These are phyloP conservation scores for Quercus engelmannii DNA, from an alignment of 306 rosid species.

Conservation along the genomic window DNA sequence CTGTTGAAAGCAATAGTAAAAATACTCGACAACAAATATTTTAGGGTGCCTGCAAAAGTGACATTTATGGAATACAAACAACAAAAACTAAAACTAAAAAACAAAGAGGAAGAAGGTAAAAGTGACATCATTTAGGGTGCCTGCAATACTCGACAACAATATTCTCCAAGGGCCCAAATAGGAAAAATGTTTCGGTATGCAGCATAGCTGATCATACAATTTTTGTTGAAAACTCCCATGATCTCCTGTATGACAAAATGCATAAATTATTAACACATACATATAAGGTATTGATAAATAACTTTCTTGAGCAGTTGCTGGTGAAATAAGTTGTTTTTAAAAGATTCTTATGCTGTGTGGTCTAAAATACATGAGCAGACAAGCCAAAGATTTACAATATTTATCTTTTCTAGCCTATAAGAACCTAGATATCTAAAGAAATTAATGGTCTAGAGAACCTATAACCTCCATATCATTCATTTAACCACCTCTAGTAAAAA, in stretches of 20 bases:
- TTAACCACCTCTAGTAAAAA: too few relatives aligned
- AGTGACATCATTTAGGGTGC: neutral
- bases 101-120: neutral
- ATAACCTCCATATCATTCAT: too few relatives aligned
- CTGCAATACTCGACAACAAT: constrained; percentile 23
- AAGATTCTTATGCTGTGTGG: neutral
- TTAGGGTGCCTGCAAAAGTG: neutral
- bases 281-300: neutral
- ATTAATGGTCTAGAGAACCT: too few relatives aligned
- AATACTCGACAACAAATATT: constrained; percentile 21
- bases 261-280: neutral
- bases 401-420: too few relatives aligned
- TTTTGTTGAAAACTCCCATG: constrained; percentile 42
- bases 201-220: constrained; percentile 41
- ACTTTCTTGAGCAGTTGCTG: neutral
- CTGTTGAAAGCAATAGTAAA: too few relatives aligned
- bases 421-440: too few relatives aligned
- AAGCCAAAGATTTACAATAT: neutral
- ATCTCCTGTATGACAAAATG: constrained; percentile 25
- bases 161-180: constrained; percentile 7
- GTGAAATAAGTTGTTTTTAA: neutral
- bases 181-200: constrained; percentile 25
- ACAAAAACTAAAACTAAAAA: neutral
- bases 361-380: neutral
- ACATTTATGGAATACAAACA: neutral